Evolutionary conservation across 768 basidiomycete species (phyloP), one percentile per base, ranked within the genome.

Genomic region (Serendipita indica): DNA sequence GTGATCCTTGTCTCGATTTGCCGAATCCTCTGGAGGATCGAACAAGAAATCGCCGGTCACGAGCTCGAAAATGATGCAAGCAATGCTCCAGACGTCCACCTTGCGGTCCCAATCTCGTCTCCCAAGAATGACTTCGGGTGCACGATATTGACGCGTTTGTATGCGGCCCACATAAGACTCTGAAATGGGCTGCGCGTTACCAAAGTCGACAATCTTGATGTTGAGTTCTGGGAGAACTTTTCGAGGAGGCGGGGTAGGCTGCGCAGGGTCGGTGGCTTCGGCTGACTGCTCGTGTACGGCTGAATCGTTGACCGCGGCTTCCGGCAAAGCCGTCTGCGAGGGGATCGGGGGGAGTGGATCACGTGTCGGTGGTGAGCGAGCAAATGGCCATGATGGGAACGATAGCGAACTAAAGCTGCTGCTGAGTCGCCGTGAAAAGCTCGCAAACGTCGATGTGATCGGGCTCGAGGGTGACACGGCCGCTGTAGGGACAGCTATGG

Each of bases 91-190:
- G 20, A 93, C 79, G 70, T 96, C 91, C 41, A 80, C 89, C 58
- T 84, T 80, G 34, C 80, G 74, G 63, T 83, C 88, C 91, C 91
- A 96, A 64, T 89, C 86, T 33, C 78, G 79, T 58, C 83, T 80
- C 16, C 92, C 91, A 16, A 93, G 73, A 64, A 96, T 91, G 58
- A 54, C 49, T 69, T 96, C 91, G n/a, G 91, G 91, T 27, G 87
- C 80, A 62, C 91, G 84, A 69, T 96, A 96, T 67, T 94, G 91
- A 39, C 91, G 80, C n/a, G 91, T 96, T 72, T 94, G 92, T 63
- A 93, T 94, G 67, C 92, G 91, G 66, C 93, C 91, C 6, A 91
- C 94, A 68, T 81, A 96, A 68, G 94, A 90, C 65, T 83, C 82
- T 63, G 74, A 83, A n/a, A 87, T 83, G 14, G 89, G 91, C 33